Evolutionary conservation across 805 yeast species (phyloP).

Genomic region (Brettanomyces bruxellensis): DNA sequence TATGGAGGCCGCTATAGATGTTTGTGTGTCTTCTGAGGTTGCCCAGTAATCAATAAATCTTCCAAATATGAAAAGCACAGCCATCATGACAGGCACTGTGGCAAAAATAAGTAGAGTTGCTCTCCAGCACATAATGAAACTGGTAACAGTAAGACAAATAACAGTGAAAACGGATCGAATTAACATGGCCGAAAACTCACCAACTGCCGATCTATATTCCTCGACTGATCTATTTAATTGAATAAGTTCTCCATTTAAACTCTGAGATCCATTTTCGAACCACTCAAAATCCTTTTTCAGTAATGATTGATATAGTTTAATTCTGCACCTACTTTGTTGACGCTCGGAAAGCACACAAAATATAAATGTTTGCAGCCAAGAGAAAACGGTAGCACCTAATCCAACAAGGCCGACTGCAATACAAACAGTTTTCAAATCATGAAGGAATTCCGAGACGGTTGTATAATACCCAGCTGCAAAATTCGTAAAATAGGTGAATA

Average conservation of each 20-base stretch:
- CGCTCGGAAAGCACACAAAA: slow-evolving; percentile 72
- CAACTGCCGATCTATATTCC: slow-evolving; percentile 57
- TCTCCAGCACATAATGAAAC: slow-evolving; percentile 78
- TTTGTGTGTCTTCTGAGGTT: slow-evolving; percentile 43
- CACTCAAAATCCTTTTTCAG: slow-evolving; percentile 42
- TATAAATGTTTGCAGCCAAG: slow-evolving; percentile 45
- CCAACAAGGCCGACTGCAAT: slow-evolving; percentile 37
- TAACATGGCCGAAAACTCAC: slow-evolving; percentile 56
- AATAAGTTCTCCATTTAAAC: slow-evolving; percentile 53
- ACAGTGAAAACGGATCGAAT: slow-evolving; percentile 46
- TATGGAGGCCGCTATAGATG: slow-evolving; percentile 48
- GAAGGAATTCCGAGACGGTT: slow-evolving; percentile 22
- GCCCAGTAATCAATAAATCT: slow-evolving; percentile 41
- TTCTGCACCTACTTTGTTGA: slow-evolving; percentile 52
- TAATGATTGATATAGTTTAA: slow-evolving; percentile 32
- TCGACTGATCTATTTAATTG: slow-evolving; percentile 68
- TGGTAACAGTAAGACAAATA: slow-evolving; percentile 46
- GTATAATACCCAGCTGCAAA: slow-evolving; percentile 25
- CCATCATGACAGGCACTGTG: slow-evolving; percentile 57
- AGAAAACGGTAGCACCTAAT: slow-evolving; percentile 31
- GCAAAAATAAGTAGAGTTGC: slow-evolving; percentile 72
- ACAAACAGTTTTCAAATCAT: slow-evolving; percentile 26
- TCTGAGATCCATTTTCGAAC: slow-evolving; percentile 49
- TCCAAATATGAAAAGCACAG: slow-evolving; percentile 42
- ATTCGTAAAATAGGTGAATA: slow-evolving; percentile 39